Base-by-base conservation (phyloP, 208 protist species). In the Acanthamoeba rhysodes region DNA sequence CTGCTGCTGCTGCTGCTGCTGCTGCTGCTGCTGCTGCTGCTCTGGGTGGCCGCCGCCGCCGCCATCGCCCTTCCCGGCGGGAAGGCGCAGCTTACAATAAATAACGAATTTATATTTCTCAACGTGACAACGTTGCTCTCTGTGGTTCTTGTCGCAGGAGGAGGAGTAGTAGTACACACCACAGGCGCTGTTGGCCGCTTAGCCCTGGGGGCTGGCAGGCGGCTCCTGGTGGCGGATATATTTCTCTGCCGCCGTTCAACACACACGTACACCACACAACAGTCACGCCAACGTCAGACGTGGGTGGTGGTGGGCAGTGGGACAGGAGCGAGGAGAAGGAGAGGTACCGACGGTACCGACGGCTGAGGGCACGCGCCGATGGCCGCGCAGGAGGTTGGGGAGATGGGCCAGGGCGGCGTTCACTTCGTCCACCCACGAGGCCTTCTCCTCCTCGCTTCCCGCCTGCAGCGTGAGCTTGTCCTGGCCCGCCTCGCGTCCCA, bases 141-240 rank as follows among this genome's bases (percentile, higher is more conserved):
- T n/a, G n/a, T n/a, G n/a, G n/a, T n/a, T n/a, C n/a, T n/a, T n/a
- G n/a, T n/a, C n/a, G n/a, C n/a, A n/a, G n/a, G n/a, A 41, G 53
- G 3, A 10, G 3, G 0, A 20, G 16, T 57, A 18, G 53, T 57
- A 6, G 53, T 57, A 57, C 53, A 57, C 53, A 20, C 16, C 16
- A 4, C 14, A 57, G 53, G 53, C 10, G 22, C 20, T 1, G 62
- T 68, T 8, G 62, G 62, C 24, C 8, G 62, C 6, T n/a, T n/a
- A 68, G 62, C 62, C 22, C 24, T 68, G 62, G 22, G 62, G 62
- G 29, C 62, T 68, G 22, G 62, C 62, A 8, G 62, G 62, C 16
- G 62, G 62, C 62, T 68, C 62, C 62, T 68, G 62, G 62, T 68
- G 62, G 62, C 62, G 62, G 24, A 68, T 68, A 20, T 68, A 68